Base-by-base conservation (phyloP, 176 grass and related monocot genomes). In the Eleusine coracana region DNA sequence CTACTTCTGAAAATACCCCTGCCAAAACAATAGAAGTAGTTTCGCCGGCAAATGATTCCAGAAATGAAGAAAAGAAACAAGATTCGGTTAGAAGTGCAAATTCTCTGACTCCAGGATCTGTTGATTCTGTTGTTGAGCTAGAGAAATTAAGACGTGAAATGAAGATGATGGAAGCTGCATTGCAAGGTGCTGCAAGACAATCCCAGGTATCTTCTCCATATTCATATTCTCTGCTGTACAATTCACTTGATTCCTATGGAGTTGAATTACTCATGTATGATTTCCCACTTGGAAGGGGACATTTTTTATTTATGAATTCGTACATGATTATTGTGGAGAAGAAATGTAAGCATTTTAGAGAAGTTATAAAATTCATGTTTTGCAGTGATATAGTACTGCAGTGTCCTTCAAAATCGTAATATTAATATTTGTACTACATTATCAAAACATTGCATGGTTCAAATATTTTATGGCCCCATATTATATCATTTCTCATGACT, bases 161-260 rank as follows among this genome's bases (percentile, higher is more conserved):
- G 91, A 92, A 94, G 74, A 94, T 96, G 93, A 96, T 99, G 97
- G 97, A 99, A 80, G 89, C 97, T 90, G 97, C 97, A 92, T 84
- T 99, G 66, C 93, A 96, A 92, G 97, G 97, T 66, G 97, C 97
- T 83, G 97, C 97, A 81, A 99, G 97, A 83, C 97, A 99, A 87
- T 92, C 97, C 7, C 93, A 99, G 97, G 97, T 98, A 92, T 80
- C 38, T 81, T 90, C 67, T 83, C 51, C 13, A 44, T 69, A 70
- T 64, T 7, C 60, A 45, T 60, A 64, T 29, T 66, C 55, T 73
- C n/a, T 59, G 31, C 15, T 55, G 18, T 85, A 58, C 27, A 81
- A 40, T 45, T 77, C 11, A 77, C 76, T 72, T 61, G 18, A 70
- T 76, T 27, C 66, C 71, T 81, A 42, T 64, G 20, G 18, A 49